Evolutionary conservation across 106 monocot species (phyloP).

Genomic region (Acanthochlamys bracteata): DNA sequence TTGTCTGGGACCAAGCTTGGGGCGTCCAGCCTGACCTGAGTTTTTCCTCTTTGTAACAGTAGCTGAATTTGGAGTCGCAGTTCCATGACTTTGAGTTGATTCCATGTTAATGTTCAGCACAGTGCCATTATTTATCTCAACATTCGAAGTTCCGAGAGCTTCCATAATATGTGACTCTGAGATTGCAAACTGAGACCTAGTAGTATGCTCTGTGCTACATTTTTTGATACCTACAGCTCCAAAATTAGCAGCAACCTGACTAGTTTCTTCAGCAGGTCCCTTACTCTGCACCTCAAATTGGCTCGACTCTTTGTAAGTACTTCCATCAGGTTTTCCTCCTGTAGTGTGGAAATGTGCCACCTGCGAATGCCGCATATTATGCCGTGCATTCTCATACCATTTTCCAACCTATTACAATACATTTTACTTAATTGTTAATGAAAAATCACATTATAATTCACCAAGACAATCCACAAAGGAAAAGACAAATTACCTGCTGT

Average conservation of each 20-base stretch:
- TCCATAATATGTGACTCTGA: too few relatives aligned
- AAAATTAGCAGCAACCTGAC: not conserved
- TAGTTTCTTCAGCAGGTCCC: slow-evolving; percentile 1
- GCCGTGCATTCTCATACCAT: slow-evolving; percentile 51
- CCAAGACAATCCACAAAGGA: too few relatives aligned
- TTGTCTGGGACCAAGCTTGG: not conserved
- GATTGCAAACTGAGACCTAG: too few relatives aligned
- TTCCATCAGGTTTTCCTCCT: not conserved
- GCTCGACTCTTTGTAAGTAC: not conserved
- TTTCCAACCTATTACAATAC: slow-evolving; percentile 32
- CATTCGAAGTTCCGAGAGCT: too few relatives aligned
- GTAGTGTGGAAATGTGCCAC: not conserved
- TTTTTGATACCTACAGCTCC: not conserved
- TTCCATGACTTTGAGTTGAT: not conserved
- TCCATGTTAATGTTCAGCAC: not conserved
- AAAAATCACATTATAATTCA: too few relatives aligned
- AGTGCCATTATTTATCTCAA: not conserved
- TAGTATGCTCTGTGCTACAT: too few relatives aligned
- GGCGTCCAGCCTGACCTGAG: not conserved
- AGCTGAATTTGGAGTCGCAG: not conserved
- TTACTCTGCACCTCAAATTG: not conserved
- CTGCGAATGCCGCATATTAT: slow-evolving; percentile 8
- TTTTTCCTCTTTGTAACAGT: not conserved
- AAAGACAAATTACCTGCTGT: slow-evolving; percentile 20
- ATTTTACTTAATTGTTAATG: too few relatives aligned